Evolutionary conservation across 805 yeast species (phyloP).

Genomic region (Candida quercuum): DNA sequence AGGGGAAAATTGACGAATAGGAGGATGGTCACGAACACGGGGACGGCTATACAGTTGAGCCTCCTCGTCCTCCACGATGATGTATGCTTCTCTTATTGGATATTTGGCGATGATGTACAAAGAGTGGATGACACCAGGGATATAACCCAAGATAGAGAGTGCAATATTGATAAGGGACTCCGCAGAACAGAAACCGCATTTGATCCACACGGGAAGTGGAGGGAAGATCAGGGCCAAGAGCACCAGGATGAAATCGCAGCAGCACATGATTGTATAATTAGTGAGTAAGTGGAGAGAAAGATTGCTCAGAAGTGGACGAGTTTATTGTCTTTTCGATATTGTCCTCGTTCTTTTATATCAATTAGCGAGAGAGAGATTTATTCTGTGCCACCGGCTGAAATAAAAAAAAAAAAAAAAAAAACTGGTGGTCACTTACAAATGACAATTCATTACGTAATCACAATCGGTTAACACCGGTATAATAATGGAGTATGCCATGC

Average conservation of each 20-base stretch:
- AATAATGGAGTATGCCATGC: too few species aligned
- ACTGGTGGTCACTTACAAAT: too few species aligned
- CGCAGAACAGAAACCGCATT: constrained; percentile 66
- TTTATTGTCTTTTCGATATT: too few species aligned
- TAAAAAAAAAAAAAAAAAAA: too few species aligned
- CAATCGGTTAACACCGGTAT: too few species aligned
- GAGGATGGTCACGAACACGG: constrained; percentile 2
- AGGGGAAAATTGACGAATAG: not conserved
- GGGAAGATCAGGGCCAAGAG: constrained; percentile 69
- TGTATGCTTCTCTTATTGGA: constrained; percentile 36
- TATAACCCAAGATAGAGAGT: constrained; percentile 61
- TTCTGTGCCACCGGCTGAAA: too few species aligned
- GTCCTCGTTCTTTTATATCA: too few species aligned
- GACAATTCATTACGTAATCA: too few species aligned
- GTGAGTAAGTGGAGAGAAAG: not conserved
- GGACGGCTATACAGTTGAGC: constrained; percentile 13
- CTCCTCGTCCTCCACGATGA: constrained; percentile 23
- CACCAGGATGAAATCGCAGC: constrained; percentile 59
- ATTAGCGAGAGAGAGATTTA: too few species aligned
- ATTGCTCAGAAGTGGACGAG: too few species aligned
- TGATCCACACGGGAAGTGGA: constrained; percentile 71
- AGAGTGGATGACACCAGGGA: constrained; percentile 75
- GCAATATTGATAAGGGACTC: constrained; percentile 68
- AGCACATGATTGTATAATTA: constrained; percentile 8
- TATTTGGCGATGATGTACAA: constrained; percentile 75